Evolutionary conservation across 2,329 filamentous ascomycete genomes (phyloP).

Genomic region (Emericellopsis cladophorae): DNA sequence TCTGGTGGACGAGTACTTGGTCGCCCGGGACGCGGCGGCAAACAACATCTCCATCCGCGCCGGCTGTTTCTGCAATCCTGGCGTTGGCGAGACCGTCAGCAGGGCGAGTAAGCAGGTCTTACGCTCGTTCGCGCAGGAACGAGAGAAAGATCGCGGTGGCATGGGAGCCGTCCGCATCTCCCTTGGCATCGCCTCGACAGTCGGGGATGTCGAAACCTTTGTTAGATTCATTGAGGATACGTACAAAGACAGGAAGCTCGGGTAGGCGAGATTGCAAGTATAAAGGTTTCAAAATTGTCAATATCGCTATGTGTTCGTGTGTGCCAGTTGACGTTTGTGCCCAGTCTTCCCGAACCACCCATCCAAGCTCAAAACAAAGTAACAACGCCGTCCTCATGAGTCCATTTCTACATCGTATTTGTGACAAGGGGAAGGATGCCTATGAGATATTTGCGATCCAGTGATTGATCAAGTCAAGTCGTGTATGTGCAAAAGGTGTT

Average conservation of each 20-base stretch:
- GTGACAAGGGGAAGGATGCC: too few relatives aligned
- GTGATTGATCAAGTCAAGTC: too few relatives aligned
- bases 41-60: slow-evolving; percentile 23
- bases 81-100: slow-evolving; percentile 21
- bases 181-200: slow-evolving; percentile 22
- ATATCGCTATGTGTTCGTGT: too few relatives aligned
- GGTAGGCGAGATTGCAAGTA: too few relatives aligned
- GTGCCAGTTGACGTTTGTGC: too few relatives aligned
- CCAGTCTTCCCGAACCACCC: too few relatives aligned
- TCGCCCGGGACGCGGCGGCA: slow-evolving; percentile 17
- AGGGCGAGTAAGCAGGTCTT: slow-evolving; percentile 9
- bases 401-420: too few relatives aligned
- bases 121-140: slow-evolving; percentile 9
- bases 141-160: slow-evolving; percentile 8
- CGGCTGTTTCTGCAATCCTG: slow-evolving; percentile 29
- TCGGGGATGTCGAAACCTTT: slow-evolving; percentile 20
- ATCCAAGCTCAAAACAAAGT: too few relatives aligned
- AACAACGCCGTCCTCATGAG: too few relatives aligned
- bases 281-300: too few relatives aligned
- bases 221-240: slow-evolving; percentile 17
- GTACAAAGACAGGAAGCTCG: slow-evolving; percentile 15
- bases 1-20: slow-evolving; percentile 21
- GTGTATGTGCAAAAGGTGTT: not conserved
- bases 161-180: slow-evolving; percentile 23
- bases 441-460: too few relatives aligned